Evolutionary conservation across 495 filamentous ascomycete genomes (phyloP).

Genomic region (Bacidia gigantensis): DNA sequence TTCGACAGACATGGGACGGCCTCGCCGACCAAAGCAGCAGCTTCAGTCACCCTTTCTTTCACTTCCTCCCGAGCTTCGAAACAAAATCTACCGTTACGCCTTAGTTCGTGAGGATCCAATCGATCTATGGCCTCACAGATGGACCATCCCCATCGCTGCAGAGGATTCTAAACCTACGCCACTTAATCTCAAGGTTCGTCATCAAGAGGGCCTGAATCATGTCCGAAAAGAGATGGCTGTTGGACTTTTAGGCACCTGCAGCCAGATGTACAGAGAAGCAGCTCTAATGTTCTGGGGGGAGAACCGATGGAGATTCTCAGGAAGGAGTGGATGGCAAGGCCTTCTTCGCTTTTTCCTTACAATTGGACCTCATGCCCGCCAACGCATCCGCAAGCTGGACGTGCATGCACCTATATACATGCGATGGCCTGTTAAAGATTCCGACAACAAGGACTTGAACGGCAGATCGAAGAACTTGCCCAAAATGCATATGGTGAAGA

Average conservation of each 20-base stretch:
- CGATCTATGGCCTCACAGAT: constrained; percentile 18
- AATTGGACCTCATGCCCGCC: constrained; percentile 14
- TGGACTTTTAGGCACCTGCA: constrained; percentile 15
- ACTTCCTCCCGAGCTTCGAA: constrained; percentile 28
- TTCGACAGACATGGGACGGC: too few relatives aligned
- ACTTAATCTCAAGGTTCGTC: constrained; percentile 9
- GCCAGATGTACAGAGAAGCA: constrained; percentile 13
- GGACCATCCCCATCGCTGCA: too few relatives aligned
- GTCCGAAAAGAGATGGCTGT: constrained; percentile 15
- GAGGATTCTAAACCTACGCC: neutral
- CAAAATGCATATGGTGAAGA: constrained; percentile 17
- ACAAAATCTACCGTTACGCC: constrained; percentile 24
- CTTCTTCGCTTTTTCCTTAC: constrained; percentile 17
- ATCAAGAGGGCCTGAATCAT: constrained; percentile 14
- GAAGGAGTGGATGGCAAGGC: constrained; percentile 16
- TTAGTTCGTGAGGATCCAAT: constrained; percentile 15
- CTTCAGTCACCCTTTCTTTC: constrained; percentile 24
- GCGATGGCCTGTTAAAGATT: constrained; percentile 12
- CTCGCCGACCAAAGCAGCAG: constrained; percentile 7
- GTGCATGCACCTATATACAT: constrained; percentile 17
- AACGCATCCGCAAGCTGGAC: constrained; percentile 9
- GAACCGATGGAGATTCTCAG: constrained; percentile 14
- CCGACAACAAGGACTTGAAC: constrained; percentile 14
- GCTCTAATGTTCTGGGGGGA: constrained; percentile 11
- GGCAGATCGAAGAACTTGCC: constrained; percentile 16